Conservation (phyloP, 2,329 filamentous ascomycete genomes). For the Apiospora aurea region DNA sequence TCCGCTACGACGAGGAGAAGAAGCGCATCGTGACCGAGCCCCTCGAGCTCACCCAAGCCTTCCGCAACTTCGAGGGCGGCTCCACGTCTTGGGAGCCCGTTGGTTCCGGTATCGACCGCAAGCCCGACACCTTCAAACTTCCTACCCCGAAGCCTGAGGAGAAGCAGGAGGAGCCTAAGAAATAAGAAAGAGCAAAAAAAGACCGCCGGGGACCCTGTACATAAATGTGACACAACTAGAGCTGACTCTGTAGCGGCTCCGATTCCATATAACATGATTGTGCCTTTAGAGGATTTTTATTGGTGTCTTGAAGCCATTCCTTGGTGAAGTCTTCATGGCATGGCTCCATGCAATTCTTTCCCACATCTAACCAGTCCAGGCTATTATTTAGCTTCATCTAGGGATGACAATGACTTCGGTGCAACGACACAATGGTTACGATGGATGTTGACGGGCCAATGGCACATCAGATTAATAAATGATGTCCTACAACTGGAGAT, state of each 20-base stretch:
- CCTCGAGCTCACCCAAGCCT: slow-evolving; percentile 95
- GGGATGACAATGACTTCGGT: not conserved
- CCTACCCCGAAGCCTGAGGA: slow-evolving; percentile 95
- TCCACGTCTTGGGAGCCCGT: slow-evolving; percentile 74
- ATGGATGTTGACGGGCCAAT: not conserved
- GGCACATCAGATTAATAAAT: not conserved
- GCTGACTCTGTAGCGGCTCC: not conserved
- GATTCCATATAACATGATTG: slow-evolving; percentile 2
- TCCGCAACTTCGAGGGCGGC: slow-evolving; percentile 96
- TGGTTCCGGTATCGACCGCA: slow-evolving; percentile 75
- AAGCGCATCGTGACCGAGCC: slow-evolving; percentile 99
- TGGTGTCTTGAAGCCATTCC: not conserved
- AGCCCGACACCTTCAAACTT: slow-evolving; percentile 88
- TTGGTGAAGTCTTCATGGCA: not conserved
- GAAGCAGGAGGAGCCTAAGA: slow-evolving; percentile 90
- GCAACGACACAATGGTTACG: not conserved
- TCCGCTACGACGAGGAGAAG: slow-evolving; percentile 99
- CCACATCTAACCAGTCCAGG: not conserved
- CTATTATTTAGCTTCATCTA: not conserved
- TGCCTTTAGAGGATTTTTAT: slow-evolving; percentile 1
- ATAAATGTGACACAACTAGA: slow-evolving; percentile 41
- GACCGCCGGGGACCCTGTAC: slow-evolving; percentile 38
- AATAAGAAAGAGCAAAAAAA: slow-evolving; percentile 62
- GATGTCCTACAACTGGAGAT: not conserved
- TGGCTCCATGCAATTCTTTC: not conserved